Percentiles rank a stretch among this genome's conserved stretches.
Evolutionary conservation across 768 basidiomycete genomes (phyloP).

Genomic region (Termitomyces sp.): DNA sequence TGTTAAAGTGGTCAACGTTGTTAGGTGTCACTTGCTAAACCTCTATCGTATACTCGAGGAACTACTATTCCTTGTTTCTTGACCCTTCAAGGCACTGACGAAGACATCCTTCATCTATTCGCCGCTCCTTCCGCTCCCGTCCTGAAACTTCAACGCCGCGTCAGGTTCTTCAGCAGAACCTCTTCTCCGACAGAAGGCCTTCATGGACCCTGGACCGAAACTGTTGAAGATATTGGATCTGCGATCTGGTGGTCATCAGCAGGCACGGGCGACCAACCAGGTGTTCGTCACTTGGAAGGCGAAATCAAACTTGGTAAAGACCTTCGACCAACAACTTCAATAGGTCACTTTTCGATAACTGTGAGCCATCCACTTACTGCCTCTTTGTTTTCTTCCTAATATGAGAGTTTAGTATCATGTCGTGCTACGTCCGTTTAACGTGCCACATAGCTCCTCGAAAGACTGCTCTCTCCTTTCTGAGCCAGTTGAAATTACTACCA

Average conservation of each 20-base stretch:
- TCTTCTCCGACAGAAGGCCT: conserved; percentile 27
- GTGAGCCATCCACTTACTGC: conserved; percentile 29
- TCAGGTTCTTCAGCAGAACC: conserved; percentile 41
- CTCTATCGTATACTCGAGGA: conserved; percentile 50
- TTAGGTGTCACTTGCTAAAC: conserved; percentile 47
- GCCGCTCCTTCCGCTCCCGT: conserved; percentile 38
- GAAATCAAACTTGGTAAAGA: conserved; percentile 54
- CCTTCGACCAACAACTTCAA: conserved; percentile 46
- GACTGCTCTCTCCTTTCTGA: conserved; percentile 41
- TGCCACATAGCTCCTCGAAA: conserved; percentile 37
- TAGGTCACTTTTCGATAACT: conserved; percentile 51
- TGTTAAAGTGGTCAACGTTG: neutral
- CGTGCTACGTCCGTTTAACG: conserved; percentile 44
- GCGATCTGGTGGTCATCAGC: conserved; percentile 51
- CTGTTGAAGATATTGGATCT: conserved; percentile 39
- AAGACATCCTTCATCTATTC: conserved; percentile 39
- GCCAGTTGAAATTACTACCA: conserved; percentile 52
- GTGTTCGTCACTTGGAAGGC: conserved; percentile 45
- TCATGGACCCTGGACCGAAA: conserved; percentile 45
- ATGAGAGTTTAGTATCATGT: conserved; percentile 39
- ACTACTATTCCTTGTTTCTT: conserved; percentile 47
- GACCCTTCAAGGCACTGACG: conserved; percentile 38
- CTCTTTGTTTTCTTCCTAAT: conserved; percentile 3
- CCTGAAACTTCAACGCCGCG: conserved; percentile 38
- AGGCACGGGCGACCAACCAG: conserved; percentile 26